phyloP scores from a whole-genome alignment of 228 moss, liverwort and hornwort genomes.

The Sphagnum magellanicum region DNA sequence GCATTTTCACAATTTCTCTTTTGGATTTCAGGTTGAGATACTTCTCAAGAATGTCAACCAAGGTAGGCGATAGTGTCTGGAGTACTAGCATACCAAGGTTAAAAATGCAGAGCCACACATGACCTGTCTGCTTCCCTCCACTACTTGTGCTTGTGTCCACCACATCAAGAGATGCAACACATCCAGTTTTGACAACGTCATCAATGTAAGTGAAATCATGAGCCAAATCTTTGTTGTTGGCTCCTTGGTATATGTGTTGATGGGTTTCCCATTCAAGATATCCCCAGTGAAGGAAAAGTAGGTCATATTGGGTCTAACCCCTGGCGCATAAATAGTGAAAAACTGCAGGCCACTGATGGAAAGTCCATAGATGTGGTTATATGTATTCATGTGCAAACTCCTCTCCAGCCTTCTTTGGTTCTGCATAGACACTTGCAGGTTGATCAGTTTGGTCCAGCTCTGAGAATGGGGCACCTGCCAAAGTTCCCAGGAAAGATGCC shows the following conservation, averaged over 20 bases:
- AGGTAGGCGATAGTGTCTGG: conserved; percentile 60
- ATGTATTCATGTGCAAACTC: conserved; percentile 59
- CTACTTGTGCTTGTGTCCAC: conserved; percentile 59
- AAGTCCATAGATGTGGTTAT: conserved; percentile 54
- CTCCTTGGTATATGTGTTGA: conserved; percentile 48
- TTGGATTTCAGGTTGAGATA: conserved; percentile 50
- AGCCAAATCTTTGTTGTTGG: conserved; percentile 43
- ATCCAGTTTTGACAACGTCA: conserved; percentile 61
- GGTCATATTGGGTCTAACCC: conserved; percentile 64
- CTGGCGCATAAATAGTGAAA: conserved; percentile 68
- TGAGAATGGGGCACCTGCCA: conserved; percentile 40
- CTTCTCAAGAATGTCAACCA: conserved; percentile 50
- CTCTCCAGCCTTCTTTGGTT: conserved; percentile 70
- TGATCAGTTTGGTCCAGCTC: conserved; percentile 63
- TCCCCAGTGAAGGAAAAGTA: conserved; percentile 67
- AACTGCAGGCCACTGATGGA: conserved; percentile 63
- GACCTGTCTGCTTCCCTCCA: conserved; percentile 63
- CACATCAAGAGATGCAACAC: conserved; percentile 47
- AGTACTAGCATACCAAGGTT: conserved; percentile 51
- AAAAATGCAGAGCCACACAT: conserved; percentile 50
- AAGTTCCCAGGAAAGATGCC: no score
- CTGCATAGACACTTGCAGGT: conserved; percentile 69
- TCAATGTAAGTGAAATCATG: conserved; percentile 72
- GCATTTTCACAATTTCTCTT: no score
- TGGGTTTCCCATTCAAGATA: conserved; percentile 56